Base-by-base conservation (phyloP, 164 flowering plant genomes). In the Vitis amurensis region DNA sequence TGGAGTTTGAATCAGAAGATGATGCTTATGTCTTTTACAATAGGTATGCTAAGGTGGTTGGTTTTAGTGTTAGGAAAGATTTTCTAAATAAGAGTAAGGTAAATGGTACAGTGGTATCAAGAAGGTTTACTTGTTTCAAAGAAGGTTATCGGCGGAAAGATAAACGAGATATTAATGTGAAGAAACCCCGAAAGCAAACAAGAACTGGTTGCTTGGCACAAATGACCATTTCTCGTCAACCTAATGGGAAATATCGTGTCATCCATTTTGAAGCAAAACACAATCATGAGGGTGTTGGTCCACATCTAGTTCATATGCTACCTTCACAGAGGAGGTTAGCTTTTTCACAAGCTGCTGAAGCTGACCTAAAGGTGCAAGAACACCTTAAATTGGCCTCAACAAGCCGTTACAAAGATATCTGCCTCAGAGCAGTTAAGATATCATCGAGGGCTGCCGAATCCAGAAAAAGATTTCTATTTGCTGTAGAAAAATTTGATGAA, bases 151-250 rank as follows among this genome's bases (percentile, higher is more conserved):
- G 78, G 13, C 30, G 77, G 64, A 76, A 72, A 64, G 80, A 79
- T 71, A 79, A 74, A 51, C 71, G 84, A 58, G 80, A 79, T 64
- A 61, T 52, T 44, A 73, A 71, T 69, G 82, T 74, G 59, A 78
- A 76, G 76, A 79, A 74, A 69, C 84, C 71, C 47, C 59, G 84
- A 5, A 76, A 69, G 55, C 78, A 77, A 73, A 82, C 79, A 63
- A 77, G 85, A 77, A 79, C 85, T 6, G 80, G 80, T 62, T 82
- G 85, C 69, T 70, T 79, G 75, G 85, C 82, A 11, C 82, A 79
- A 37, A 72, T 82, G 83, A 76, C 71, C 53, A 71, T 82, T 30
- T 73, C 82, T 55, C 82, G 77, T 52, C 81, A 74, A 59, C 68
- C 79, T 64, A 61, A 77, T 70, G 81, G 81, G 15, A 79, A 70